Evolutionary conservation across 345 rosid genomes (phyloP).

Genomic region (Capsella bursapastoris): DNA sequence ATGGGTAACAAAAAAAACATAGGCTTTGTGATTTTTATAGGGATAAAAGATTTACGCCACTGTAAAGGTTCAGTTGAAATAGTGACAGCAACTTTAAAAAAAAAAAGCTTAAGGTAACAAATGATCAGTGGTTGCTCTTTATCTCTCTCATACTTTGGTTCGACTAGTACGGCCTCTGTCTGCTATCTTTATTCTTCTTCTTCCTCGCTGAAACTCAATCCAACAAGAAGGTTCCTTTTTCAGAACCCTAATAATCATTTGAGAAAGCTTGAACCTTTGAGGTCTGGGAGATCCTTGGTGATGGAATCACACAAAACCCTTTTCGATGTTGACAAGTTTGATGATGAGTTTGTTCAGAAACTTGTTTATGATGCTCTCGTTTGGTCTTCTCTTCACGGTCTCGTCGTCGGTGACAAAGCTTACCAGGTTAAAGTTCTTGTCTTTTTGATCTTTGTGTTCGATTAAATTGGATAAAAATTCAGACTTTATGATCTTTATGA

Average conservation of each 20-base stretch:
- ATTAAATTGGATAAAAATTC: not conserved
- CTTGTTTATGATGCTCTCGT: slow-evolving; percentile 92
- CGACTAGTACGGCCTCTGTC: slow-evolving; percentile 24
- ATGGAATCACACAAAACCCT: slow-evolving; percentile 55
- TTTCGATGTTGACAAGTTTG: slow-evolving; percentile 56
- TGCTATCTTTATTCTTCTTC: slow-evolving; percentile 30
- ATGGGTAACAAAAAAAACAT: too few relatives aligned
- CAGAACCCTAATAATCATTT: slow-evolving; percentile 18
- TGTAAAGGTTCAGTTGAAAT: too few relatives aligned
- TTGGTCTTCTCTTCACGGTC: slow-evolving; percentile 96
- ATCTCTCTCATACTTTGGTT: slow-evolving; percentile 37
- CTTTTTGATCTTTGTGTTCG: slow-evolving; percentile 3
- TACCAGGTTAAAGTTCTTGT: slow-evolving; percentile 50
- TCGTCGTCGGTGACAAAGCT: slow-evolving; percentile 84
- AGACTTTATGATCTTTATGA: not conserved
- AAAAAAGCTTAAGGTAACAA: slow-evolving; percentile 11
- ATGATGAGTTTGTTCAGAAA: slow-evolving; percentile 66
- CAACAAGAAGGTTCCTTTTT: slow-evolving; percentile 38
- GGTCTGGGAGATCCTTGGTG: slow-evolving; percentile 48
- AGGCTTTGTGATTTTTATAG: too few relatives aligned
- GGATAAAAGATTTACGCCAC: too few relatives aligned
- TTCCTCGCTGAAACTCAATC: slow-evolving; percentile 35
- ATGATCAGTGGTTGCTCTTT: slow-evolving; percentile 62
- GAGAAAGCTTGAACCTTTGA: slow-evolving; percentile 42
- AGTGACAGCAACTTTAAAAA: too few relatives aligned